These are phyloP conservation scores for Chrysanthemum lavandulifolium DNA, from an alignment of 129 eudicot genomes.

Conservation along the genomic window DNA sequence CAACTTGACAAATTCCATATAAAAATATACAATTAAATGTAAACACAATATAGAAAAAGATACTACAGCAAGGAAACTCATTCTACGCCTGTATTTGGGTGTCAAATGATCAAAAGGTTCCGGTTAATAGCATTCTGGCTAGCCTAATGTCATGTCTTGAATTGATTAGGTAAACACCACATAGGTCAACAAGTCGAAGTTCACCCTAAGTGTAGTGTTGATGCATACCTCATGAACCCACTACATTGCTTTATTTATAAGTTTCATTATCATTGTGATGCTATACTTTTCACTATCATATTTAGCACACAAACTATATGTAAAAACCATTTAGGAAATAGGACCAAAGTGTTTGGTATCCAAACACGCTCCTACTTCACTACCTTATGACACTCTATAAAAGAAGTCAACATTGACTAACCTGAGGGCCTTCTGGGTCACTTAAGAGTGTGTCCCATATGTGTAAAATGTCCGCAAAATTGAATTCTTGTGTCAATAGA, in stretches of 20 bases:
- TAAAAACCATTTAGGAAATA: too few species aligned
- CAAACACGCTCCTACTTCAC: too few species aligned
- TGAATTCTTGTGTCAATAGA: conserved; percentile 89
- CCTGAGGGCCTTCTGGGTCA: conserved; percentile 98
- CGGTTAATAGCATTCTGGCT: background rate
- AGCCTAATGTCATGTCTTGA: background rate
- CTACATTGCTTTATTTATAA: too few species aligned
- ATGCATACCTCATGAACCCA: too few species aligned
- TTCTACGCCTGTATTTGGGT: background rate
- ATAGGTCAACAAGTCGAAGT: too few species aligned
- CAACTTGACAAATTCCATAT: background rate
- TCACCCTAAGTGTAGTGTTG: too few species aligned
- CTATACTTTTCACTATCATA: too few species aligned
- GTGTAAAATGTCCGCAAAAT: conserved; percentile 76
- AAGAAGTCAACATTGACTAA: conserved; percentile 26
- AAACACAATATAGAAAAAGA: background rate
- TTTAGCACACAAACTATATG: too few species aligned
- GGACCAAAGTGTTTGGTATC: too few species aligned
- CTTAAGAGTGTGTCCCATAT: conserved; percentile 98
- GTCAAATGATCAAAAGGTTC: background rate
- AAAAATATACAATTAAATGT: background rate
- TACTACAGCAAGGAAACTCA: background rate
- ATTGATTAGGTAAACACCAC: background rate
- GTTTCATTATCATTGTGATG: too few species aligned
- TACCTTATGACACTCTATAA: too few species aligned